Evolutionary conservation across 371 early-diverging fungal species (phyloP).

Genomic region (Mortierella sp.): DNA sequence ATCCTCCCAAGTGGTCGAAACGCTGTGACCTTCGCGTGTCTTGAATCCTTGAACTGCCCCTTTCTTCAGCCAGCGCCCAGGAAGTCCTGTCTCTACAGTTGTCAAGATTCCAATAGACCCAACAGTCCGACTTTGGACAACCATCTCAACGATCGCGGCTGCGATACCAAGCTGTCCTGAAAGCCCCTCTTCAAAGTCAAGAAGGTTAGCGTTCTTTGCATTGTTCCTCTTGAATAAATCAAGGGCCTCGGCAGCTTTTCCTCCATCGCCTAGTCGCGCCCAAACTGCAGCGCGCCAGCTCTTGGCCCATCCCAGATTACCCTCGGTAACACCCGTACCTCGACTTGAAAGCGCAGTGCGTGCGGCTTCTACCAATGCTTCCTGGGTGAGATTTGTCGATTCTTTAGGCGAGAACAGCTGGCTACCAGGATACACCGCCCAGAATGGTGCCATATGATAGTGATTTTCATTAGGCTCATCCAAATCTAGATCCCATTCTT

Average conservation of each 20-base stretch:
- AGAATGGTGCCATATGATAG: slow-evolving; percentile 39
- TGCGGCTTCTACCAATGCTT: slow-evolving; percentile 34
- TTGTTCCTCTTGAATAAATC: slow-evolving; percentile 28
- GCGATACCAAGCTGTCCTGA: slow-evolving; percentile 39
- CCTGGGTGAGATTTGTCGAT: neutral
- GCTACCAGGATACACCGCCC: slow-evolving; percentile 44
- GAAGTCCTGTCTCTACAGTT: slow-evolving; percentile 17
- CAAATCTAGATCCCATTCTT: slow-evolving; percentile 45
- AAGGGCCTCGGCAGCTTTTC: slow-evolving; percentile 15
- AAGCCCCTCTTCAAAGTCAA: slow-evolving; percentile 32
- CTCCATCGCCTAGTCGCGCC: slow-evolving; percentile 39
- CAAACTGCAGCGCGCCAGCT: slow-evolving; percentile 51
- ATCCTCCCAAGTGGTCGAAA: slow-evolving; percentile 29
- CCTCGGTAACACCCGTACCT: slow-evolving; percentile 17
- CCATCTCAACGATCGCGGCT: slow-evolving; percentile 51
- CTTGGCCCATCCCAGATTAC: slow-evolving; percentile 43
- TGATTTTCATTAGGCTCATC: slow-evolving; percentile 41
- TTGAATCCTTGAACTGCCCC: slow-evolving; percentile 37
- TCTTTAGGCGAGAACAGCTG: slow-evolving; percentile 21
- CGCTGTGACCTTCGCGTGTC: slow-evolving; percentile 45
- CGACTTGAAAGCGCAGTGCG: slow-evolving; percentile 9
- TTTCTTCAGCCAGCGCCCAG: slow-evolving; percentile 28
- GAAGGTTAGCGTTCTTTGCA: slow-evolving; percentile 14
- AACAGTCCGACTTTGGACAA: slow-evolving; percentile 31
- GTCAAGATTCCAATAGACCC: slow-evolving; percentile 28